Evolutionary conservation across 2,329 filamentous ascomycete species (phyloP).

Genomic region (Xylariales sp.): DNA sequence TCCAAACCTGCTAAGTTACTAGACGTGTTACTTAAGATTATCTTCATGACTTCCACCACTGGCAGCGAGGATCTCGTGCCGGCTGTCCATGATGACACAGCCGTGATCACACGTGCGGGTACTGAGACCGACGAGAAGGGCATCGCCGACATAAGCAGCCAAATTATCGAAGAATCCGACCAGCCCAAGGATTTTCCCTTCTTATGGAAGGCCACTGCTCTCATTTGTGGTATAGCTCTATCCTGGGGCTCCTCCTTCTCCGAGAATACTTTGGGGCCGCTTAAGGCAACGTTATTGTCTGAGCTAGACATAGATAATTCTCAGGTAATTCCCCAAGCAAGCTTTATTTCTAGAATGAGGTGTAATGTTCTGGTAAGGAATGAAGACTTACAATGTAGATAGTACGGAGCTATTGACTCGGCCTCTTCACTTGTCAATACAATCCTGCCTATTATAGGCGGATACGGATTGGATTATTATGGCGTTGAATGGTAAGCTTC

Average conservation of each 20-base stretch:
- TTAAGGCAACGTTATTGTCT: slow-evolving; percentile 14
- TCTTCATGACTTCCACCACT: no score
- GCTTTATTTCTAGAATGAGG: neutral
- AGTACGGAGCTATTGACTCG: slow-evolving; percentile 19
- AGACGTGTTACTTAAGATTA: no score
- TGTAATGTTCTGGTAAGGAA: no score
- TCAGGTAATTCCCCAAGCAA: slow-evolving; percentile 1
- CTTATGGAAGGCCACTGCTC: slow-evolving; percentile 16
- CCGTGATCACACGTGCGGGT: neutral
- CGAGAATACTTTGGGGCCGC: slow-evolving; percentile 18
- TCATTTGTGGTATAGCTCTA: slow-evolving; percentile 15
- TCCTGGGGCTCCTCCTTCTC: slow-evolving; percentile 21
- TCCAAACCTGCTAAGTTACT: no score
- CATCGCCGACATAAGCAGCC: neutral
- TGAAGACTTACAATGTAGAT: neutral
- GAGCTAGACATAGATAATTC: slow-evolving; percentile 18
- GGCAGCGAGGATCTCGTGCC: no score
- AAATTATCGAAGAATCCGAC: slow-evolving; percentile 1
- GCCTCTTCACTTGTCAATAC: slow-evolving; percentile 20
- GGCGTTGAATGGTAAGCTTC: slow-evolving; percentile 17
- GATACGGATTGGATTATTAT: slow-evolving; percentile 20
- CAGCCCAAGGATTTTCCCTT: slow-evolving; percentile 15
- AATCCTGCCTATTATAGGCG: slow-evolving; percentile 18
- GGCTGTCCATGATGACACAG: neutral
- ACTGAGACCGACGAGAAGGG: neutral